Evolutionary conservation across 208 protist genomes (phyloP).

Genomic region (Acanthamoeba divionensis): DNA sequence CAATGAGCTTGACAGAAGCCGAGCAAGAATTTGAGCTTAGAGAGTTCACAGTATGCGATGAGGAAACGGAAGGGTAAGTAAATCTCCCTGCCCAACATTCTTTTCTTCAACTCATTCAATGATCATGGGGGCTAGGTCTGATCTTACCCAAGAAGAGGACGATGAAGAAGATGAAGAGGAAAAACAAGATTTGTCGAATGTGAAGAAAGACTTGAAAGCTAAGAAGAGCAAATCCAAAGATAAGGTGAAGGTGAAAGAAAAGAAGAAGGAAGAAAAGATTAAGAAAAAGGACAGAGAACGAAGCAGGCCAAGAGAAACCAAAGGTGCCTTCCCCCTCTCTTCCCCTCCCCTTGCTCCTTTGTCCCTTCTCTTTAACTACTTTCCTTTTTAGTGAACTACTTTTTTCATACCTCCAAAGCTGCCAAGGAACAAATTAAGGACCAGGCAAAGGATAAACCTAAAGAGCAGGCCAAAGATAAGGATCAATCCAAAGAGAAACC

Average conservation of each 20-base stretch:
- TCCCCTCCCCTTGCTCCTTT: background rate
- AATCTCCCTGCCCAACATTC: background rate
- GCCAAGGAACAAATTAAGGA: background rate
- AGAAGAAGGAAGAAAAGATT: background rate
- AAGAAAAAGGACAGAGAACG: constrained; percentile 28
- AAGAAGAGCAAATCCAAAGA: constrained; percentile 4
- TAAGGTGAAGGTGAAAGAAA: background rate
- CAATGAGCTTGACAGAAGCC: background rate
- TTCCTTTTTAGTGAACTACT: too few species aligned
- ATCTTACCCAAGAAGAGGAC: background rate
- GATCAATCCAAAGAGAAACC: background rate
- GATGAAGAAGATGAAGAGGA: background rate
- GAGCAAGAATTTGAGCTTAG: constrained; percentile 8
- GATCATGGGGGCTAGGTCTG: background rate
- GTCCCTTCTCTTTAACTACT: too few species aligned
- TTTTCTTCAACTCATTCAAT: background rate
- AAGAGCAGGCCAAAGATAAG: constrained; percentile 12
- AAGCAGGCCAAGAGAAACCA: background rate
- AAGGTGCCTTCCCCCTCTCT: background rate
- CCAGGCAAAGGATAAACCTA: background rate
- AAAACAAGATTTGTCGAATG: background rate
- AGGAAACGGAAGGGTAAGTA: constrained; percentile 21
- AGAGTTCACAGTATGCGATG: constrained; percentile 12
- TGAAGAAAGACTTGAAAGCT: background rate
- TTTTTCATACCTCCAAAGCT: background rate